Conservation (phyloP, 495 filamentous ascomycete genomes). For the Penicillium macrosclerotiorum region DNA sequence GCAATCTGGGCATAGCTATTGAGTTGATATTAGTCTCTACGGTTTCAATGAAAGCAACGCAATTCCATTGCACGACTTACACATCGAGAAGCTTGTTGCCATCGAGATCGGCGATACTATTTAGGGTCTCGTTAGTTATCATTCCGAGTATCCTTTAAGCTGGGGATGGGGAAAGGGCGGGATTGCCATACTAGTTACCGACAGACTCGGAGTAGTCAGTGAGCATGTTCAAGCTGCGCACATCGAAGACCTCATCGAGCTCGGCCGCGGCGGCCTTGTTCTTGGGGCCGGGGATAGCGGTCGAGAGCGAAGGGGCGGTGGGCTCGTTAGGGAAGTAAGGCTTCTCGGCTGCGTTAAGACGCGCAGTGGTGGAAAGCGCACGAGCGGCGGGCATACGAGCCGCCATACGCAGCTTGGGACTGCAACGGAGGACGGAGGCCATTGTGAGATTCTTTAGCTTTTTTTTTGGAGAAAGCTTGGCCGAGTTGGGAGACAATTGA, state of each 20-base stretch:
- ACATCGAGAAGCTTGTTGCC: slow-evolving; percentile 67
- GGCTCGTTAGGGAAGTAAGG: slow-evolving; percentile 74
- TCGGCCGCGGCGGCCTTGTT: slow-evolving; percentile 67
- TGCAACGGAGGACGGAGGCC: slow-evolving; percentile 45
- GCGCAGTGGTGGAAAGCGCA: slow-evolving; percentile 41
- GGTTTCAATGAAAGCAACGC: not conserved
- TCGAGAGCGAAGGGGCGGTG: slow-evolving; percentile 67
- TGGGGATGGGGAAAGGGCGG: not conserved
- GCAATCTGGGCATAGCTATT: slow-evolving; percentile 91
- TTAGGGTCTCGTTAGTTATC: slow-evolving; percentile 23
- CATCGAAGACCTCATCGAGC: slow-evolving; percentile 87
- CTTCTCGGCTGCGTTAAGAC: slow-evolving; percentile 43
- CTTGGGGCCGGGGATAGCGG: slow-evolving; percentile 80
- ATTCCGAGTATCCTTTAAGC: not conserved
- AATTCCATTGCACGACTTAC: slow-evolving; percentile 46
- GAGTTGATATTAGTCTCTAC: slow-evolving; percentile 13
- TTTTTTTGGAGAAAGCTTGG: too few relatives aligned
- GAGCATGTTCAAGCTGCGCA: slow-evolving; percentile 88
- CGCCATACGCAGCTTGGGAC: slow-evolving; percentile 39
- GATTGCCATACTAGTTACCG: slow-evolving; percentile 55
- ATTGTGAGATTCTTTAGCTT: slow-evolving; percentile 28
- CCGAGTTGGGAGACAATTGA: slow-evolving; percentile 3
- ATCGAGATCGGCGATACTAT: slow-evolving; percentile 83
- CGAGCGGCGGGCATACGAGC: slow-evolving; percentile 38
- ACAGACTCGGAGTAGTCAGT: slow-evolving; percentile 70